Percentiles rank a stretch among this genome's conserved stretches.
These are phyloP conservation scores for Glutinoglossum americanum DNA, from an alignment of 495 filamentous ascomycete species.

Conservation along the genomic window DNA sequence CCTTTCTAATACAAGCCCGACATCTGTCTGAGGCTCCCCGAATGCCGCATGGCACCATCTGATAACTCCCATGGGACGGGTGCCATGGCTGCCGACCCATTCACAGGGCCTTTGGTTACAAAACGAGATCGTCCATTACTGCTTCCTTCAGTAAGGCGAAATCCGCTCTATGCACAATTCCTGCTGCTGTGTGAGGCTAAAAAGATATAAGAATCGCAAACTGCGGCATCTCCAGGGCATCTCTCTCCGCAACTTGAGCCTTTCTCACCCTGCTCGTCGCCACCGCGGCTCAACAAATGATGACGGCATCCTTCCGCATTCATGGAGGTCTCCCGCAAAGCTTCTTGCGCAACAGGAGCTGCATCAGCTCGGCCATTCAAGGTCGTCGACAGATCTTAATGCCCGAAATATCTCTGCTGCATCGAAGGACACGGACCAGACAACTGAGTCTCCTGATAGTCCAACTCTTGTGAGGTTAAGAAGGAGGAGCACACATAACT, in stretches of 20 bases:
- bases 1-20: background rate
- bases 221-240: conserved; percentile 76
- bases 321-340: conserved; percentile 49
- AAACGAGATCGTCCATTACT: background rate
- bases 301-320: conserved; percentile 52
- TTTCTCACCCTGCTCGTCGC: conserved; percentile 26
- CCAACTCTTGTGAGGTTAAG: conserved; percentile 15
- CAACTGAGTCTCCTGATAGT: background rate
- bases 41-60: background rate
- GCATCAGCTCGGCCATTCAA: conserved; percentile 39
- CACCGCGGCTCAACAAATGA: conserved; percentile 57
- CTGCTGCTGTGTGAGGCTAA: background rate
- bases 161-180: background rate
- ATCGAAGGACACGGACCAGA: background rate
- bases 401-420: conserved; percentile 5
- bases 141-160: conserved; percentile 2
- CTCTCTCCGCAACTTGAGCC: conserved; percentile 65
- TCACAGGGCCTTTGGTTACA: background rate
- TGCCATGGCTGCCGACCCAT: background rate
- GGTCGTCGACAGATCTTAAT: conserved; percentile 49
- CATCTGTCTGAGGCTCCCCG: background rate
- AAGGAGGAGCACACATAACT: conserved; percentile 46
- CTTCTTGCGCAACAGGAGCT: conserved; percentile 35
- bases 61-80: background rate
- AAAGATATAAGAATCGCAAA: conserved; percentile 45